These are phyloP conservation scores for Hypoxylon crocopeplum DNA, from an alignment of 495 filamentous ascomycete species.

Conservation along the genomic window DNA sequence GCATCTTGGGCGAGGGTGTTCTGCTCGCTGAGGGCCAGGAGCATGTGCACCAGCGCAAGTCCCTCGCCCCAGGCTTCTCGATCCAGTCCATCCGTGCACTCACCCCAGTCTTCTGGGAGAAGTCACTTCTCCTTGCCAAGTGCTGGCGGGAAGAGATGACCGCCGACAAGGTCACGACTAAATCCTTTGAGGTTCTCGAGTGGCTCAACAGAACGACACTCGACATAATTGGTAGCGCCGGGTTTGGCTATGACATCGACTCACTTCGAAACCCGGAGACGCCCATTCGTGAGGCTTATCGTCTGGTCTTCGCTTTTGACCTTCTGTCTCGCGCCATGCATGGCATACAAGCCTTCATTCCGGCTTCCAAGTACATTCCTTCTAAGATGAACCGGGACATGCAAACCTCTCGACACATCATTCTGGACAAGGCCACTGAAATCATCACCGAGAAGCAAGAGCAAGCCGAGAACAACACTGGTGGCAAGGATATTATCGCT, in stretches of 20 bases:
- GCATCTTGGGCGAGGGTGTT: slow-evolving; percentile 56
- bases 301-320: slow-evolving; percentile 54
- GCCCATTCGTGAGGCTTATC: slow-evolving; percentile 53
- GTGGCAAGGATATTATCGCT: slow-evolving; percentile 52
- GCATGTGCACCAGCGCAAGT: slow-evolving; percentile 55
- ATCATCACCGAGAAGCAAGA: slow-evolving; percentile 46
- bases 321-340: slow-evolving; percentile 47
- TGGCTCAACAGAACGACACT: slow-evolving; percentile 58
- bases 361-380: slow-evolving; percentile 50
- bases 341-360: slow-evolving; percentile 54
- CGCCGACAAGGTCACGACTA: slow-evolving; percentile 31
- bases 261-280: slow-evolving; percentile 50
- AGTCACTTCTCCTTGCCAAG: slow-evolving; percentile 52
- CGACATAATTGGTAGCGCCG: slow-evolving; percentile 60
- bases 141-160: slow-evolving; percentile 50
- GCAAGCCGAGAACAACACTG: slow-evolving; percentile 53
- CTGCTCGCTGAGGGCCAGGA: slow-evolving; percentile 56
- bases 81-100: slow-evolving; percentile 52
- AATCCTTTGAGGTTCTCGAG: slow-evolving; percentile 52
- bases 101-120: slow-evolving; percentile 59
- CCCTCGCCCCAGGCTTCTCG: slow-evolving; percentile 54
- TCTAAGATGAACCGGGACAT: slow-evolving; percentile 56
- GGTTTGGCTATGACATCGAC: slow-evolving; percentile 55
- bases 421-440: slow-evolving; percentile 44
- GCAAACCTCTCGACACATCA: slow-evolving; percentile 47